Evolutionary conservation across 2,329 filamentous ascomycete genomes (phyloP), one percentile per base, ranked within the genome.

Genomic region (Cladosporium sp.): DNA sequence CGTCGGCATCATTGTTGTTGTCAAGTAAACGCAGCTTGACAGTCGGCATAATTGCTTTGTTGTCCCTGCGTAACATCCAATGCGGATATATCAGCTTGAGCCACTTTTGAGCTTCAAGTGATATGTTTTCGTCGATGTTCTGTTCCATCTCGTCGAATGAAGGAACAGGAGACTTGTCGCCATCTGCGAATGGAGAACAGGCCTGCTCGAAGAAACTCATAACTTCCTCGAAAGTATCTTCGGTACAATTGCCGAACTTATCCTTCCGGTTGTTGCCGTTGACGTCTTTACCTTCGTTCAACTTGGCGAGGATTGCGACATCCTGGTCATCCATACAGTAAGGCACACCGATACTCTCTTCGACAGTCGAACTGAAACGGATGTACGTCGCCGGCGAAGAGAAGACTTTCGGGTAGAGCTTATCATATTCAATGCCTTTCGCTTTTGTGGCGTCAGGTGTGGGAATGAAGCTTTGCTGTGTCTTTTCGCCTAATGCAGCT

Each of bases 291-390:
- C 89, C 92, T 66, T 85, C 80, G 77, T 97, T 99, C 78, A 94
- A 88, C 65, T 84, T 82, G 70, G 88, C 89, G 67, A 99, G 83
- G 71, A 90, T 96, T 58, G 82, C 84, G 73, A 92, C 89, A 76
- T 99, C 94, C 70, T 96, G 91, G 65, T 88, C 87, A 28, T 87
- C 92, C 89, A 97, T 93, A 77, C 96, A 92, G 86, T 99, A 99
- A 68, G 88, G 85, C 72, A 88, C 89, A 69, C 90, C 89, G 70
- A 91, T 88, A 69, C 89, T 96, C 76, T 99, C 94, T 77, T 99
- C 94, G 62, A 99, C 93, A 2, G 94, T 99, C 66, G 96, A 93
- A 64, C 94, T 97, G 78, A 96, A 97, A 65, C 93, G 91, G 73
- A 99, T 96, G 76, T 97, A 97, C 62, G 92, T 94, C 62, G 88